Evolutionary conservation across 208 protist species (phyloP).

Genomic region (Strigomonas culicis): DNA sequence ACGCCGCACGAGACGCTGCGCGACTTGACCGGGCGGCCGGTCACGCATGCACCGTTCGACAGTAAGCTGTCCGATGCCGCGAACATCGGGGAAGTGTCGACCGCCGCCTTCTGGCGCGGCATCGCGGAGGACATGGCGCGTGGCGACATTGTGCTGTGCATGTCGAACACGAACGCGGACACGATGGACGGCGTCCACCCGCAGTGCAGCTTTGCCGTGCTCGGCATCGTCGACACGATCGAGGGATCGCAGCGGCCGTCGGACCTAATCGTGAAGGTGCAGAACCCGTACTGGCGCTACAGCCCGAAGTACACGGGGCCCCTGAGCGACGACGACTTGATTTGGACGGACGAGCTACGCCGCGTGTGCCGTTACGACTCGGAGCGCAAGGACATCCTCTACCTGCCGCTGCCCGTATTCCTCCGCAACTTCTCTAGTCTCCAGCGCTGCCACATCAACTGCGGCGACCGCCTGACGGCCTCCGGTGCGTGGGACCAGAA

Average conservation of each 20-base stretch:
- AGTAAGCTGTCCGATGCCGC: conserved; percentile 62
- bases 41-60: conserved; percentile 72
- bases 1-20: conserved; percentile 83
- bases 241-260: conserved; percentile 35
- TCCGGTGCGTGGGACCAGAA: conserved; percentile 52
- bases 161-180: conserved; percentile 42
- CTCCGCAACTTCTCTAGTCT: conserved; percentile 79
- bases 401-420: conserved; percentile 70
- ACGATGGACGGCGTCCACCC: conserved; percentile 65
- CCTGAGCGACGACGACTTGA: conserved; percentile 39
- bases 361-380: conserved; percentile 54
- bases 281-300: conserved; percentile 54
- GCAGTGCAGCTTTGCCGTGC: conserved; percentile 75
- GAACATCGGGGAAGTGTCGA: conserved; percentile 56
- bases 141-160: conserved; percentile 74
- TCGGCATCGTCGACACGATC: conserved; percentile 62
- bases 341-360: conserved; percentile 63
- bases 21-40: conserved; percentile 83
- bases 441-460: conserved; percentile 84
- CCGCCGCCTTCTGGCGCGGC: conserved; percentile 63
- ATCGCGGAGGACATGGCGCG: conserved; percentile 51
- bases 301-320: conserved; percentile 59
- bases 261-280: conserved; percentile 68
- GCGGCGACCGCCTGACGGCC: conserved; percentile 71
- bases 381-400: conserved; percentile 43